phyloP scores from a whole-genome alignment of 1,284 basidiomycete species.

The Tausonia pullulans region DNA sequence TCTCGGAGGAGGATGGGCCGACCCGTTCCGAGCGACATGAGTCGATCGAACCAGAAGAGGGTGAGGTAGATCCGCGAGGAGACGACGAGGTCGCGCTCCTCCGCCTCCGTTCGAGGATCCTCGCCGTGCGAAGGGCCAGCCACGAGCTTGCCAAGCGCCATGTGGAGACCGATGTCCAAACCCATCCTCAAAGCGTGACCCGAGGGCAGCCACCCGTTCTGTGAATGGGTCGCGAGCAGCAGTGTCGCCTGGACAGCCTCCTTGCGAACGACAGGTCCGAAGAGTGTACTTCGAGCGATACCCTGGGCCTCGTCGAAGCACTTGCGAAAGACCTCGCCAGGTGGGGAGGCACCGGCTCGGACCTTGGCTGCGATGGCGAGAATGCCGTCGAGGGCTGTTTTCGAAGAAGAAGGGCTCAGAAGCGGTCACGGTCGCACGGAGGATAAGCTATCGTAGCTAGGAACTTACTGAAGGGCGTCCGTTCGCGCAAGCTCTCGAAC shows the following conservation, averaged over 20 bases:
- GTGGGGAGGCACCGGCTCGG: conserved; percentile 60
- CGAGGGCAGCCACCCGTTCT: conserved; percentile 47
- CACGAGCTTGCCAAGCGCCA: conserved; percentile 72
- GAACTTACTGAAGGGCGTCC: conserved; percentile 63
- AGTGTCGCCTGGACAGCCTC: conserved; percentile 93
- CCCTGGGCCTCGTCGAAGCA: conserved; percentile 88
- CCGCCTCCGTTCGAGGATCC: conserved; percentile 54
- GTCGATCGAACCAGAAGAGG: conserved; percentile 76
- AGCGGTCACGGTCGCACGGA: neutral
- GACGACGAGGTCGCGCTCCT: conserved; percentile 78
- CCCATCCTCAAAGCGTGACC: conserved; percentile 84
- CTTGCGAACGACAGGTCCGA: conserved; percentile 81
- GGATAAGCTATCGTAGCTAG: neutral
- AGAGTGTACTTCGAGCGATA: conserved; percentile 80
- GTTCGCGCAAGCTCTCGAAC: conserved; percentile 75
- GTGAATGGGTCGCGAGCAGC: conserved; percentile 81
- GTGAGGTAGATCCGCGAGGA: conserved; percentile 88
- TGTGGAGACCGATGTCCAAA: conserved; percentile 79
- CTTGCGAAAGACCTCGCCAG: conserved; percentile 73
- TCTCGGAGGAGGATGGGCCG: conserved; percentile 79
- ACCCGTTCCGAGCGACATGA: conserved; percentile 50
- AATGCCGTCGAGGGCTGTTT: conserved; percentile 58
- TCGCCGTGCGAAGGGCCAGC: conserved; percentile 47
- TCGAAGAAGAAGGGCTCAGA: neutral
- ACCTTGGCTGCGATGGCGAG: conserved; percentile 84